A percentile compares a stretch with the other conserved stretches of the same genome.
These are phyloP conservation scores for Fraxinus albicans DNA, from an alignment of 305 asterid species.

Conservation along the genomic window DNA sequence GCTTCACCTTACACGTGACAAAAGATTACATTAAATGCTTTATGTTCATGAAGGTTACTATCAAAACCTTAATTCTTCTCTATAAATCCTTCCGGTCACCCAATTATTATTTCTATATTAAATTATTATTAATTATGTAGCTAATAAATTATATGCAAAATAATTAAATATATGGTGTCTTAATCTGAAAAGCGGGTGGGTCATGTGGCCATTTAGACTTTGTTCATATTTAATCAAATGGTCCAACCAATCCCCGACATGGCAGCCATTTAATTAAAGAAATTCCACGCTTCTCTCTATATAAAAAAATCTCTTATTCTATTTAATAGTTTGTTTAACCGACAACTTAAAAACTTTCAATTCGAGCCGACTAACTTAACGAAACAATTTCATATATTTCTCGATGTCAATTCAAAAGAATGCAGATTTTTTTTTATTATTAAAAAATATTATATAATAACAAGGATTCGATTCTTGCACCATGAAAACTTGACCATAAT, in stretches of 20 bases:
- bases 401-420: background rate
- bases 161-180: background rate
- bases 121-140: background rate
- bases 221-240: slow-evolving; percentile 15
- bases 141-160: background rate
- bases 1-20: background rate
- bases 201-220: slow-evolving; percentile 31
- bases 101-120: background rate
- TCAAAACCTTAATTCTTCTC: background rate
- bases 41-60: background rate
- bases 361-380: background rate
- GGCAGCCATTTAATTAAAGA: slow-evolving; percentile 15
- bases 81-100: background rate
- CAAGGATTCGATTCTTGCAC: background rate
- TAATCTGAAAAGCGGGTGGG: background rate
- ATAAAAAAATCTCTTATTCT: background rate
- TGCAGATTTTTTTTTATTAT: background rate
- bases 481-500: background rate
- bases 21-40: background rate
- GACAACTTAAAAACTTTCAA: background rate
- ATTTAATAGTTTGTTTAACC: background rate
- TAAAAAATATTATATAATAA: background rate
- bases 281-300: background rate
- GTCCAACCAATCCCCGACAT: slow-evolving; percentile 38
- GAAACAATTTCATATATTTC: background rate